These are phyloP conservation scores for Whalleya microplaca DNA, from an alignment of 2,329 filamentous ascomycete species.

Conservation along the genomic window DNA sequence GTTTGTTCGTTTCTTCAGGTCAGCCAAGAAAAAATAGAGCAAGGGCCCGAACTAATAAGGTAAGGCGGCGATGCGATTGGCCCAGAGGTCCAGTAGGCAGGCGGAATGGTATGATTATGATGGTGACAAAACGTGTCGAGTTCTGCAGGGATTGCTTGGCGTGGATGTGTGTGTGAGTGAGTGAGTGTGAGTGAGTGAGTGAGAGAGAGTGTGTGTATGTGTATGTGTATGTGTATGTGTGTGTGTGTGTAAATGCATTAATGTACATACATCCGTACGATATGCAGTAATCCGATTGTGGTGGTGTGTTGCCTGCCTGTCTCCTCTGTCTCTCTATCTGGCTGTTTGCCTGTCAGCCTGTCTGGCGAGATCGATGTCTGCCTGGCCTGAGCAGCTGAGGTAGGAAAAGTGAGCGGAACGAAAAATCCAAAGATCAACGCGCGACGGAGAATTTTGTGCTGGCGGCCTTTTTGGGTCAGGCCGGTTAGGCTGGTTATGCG, in stretches of 20 bases:
- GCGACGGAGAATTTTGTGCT: constrained; percentile 25
- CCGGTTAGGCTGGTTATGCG: constrained; percentile 13
- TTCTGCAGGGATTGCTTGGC: not conserved
- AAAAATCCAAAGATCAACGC: constrained; percentile 25
- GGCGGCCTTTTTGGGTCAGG: no score
- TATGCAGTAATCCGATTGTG: not conserved
- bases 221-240: no score
- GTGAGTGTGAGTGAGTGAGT: no score
- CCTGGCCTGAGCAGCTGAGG: no score
- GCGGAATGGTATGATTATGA: not conserved
- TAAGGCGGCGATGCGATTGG: not conserved
- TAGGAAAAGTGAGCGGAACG: constrained; percentile 8
- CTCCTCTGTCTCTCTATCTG: no score
- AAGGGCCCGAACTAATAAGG: not conserved
- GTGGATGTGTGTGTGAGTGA: not conserved
- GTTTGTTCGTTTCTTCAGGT: not conserved
- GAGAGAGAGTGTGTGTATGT: no score
- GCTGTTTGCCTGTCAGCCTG: no score
- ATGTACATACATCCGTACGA: no score
- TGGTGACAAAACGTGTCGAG: not conserved
- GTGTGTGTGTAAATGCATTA: no score
- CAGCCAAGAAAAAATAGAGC: not conserved
- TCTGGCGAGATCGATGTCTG: no score
- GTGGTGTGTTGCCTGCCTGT: not conserved
- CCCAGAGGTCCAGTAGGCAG: no score